phyloP scores from a whole-genome alignment of 2,329 filamentous ascomycete genomes.

The Ilyonectria mors-panacis region DNA sequence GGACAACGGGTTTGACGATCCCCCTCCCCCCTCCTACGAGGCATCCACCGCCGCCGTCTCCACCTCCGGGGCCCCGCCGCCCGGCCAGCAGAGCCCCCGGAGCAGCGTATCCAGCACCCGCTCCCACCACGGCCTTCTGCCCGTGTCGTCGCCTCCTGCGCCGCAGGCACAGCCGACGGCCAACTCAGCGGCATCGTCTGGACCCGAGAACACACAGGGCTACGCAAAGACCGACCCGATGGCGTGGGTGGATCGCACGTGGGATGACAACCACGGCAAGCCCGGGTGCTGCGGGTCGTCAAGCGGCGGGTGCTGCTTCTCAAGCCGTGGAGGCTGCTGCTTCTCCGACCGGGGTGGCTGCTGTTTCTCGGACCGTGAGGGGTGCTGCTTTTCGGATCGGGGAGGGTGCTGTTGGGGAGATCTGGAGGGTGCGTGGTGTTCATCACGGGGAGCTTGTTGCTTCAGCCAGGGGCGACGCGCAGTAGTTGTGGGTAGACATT shows the following conservation, averaged over 20 bases:
- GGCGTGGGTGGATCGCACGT: conserved; percentile 23
- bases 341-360: conserved; percentile 24
- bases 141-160: neutral
- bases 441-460: conserved; percentile 6
- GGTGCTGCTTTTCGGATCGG: conserved; percentile 27
- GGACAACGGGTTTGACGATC: conserved; percentile 19
- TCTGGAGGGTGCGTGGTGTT: conserved; percentile 17
- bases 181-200: neutral
- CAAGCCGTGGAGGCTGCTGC: conserved; percentile 26
- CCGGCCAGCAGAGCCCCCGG: neutral
- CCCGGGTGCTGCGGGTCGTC: conserved; percentile 30
- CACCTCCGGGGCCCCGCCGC: neutral
- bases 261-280: conserved; percentile 10
- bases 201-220: neutral
- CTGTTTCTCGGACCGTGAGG: conserved; percentile 27
- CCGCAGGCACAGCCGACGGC: neutral
- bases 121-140: conserved; percentile 15
- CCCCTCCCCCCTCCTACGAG: conserved; percentile 26
- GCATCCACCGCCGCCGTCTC: conserved; percentile 17
- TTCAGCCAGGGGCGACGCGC: neutral
- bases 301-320: conserved; percentile 29
- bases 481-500: neutral
- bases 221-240: conserved; percentile 24
- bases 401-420: conserved; percentile 20
- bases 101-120: conserved; percentile 22